Percentiles rank a stretch among this genome's conserved stretches.
These are phyloP conservation scores for Lentinula edodes DNA, from an alignment of 768 basidiomycete genomes.

Conservation along the genomic window DNA sequence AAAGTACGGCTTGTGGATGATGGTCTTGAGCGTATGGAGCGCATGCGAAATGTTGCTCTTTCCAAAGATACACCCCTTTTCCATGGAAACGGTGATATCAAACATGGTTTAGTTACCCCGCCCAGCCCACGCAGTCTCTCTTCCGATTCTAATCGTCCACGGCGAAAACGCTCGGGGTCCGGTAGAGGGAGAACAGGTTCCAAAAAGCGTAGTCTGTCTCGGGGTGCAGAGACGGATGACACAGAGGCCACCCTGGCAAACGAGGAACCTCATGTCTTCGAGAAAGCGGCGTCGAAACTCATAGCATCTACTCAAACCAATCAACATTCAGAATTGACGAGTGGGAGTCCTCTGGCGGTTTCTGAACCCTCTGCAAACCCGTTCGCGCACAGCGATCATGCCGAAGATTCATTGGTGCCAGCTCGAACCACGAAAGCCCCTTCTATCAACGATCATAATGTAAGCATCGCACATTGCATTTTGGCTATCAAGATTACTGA, in stretches of 20 bases:
- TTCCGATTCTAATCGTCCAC: slow-evolving; percentile 51
- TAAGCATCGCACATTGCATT: background rate
- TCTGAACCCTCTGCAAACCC: slow-evolving; percentile 15
- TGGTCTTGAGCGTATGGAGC: slow-evolving; percentile 42
- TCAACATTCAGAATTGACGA: background rate
- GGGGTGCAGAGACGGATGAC: slow-evolving; percentile 7
- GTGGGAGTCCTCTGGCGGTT: slow-evolving; percentile 15
- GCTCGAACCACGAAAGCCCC: background rate
- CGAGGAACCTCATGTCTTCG: background rate
- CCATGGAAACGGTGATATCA: slow-evolving; percentile 8
- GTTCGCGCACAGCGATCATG: background rate
- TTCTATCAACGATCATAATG: background rate
- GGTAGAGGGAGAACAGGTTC: slow-evolving; percentile 21
- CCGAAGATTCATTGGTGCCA: background rate
- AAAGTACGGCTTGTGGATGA: slow-evolving; percentile 49
- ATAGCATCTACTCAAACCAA: background rate
- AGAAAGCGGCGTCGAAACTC: background rate
- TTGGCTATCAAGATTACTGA: background rate
- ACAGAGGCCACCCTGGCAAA: slow-evolving; percentile 6
- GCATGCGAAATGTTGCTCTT: slow-evolving; percentile 24
- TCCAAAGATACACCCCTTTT: slow-evolving; percentile 17
- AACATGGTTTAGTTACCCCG: slow-evolving; percentile 59
- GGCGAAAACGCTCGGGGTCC: slow-evolving; percentile 35
- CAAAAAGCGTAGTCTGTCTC: slow-evolving; percentile 7
- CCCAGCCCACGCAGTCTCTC: slow-evolving; percentile 72